Base-by-base conservation (phyloP, 768 basidiomycete genomes). In the Lyophyllum semitale region DNA sequence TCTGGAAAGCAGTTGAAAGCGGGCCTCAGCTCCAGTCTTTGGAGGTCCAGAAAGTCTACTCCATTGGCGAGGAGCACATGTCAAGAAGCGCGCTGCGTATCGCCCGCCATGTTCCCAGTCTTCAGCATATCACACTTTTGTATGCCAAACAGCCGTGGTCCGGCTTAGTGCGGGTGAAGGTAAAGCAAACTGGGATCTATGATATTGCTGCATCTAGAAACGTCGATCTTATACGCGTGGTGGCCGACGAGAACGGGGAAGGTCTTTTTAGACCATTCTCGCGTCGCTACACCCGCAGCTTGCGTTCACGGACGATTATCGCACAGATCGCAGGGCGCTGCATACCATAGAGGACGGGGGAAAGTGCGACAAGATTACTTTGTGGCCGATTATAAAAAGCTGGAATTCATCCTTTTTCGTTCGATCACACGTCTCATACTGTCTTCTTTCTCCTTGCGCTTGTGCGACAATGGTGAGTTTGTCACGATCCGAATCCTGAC, bases 31-130 rank as follows among this genome's bases (percentile, higher is more conserved):
- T 65, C 18, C 52, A 48, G 48, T 55, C 56, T 12, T 38, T 65
- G 32, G 62, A 63, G 48, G 49, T 65, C 9, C 52, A 53, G 18
- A 65, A 63, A 38, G 63, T 65, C 13, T 47, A 54, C 22, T 27
- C 40, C 12, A 47, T 54, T 3, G 45, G 46, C 26, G 64, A 65
- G 40, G 58, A 59, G 49, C 54, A 51, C 8, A 65, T 65, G 62
- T 26, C 60, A 3, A 42, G 41, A 17, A 63, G 52, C 27, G 62
- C 62, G 20, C 42, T 55, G 40, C 48, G 46, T 7, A 50, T 63
- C 22, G 49, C 44, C 43, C 58, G 51, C 12, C 60, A 55, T 11
- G 48, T 59, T 40, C 59, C 62, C 32, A 59, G 58, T 48, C 58
- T 65, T 26, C 60, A 61, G 23, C 47, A 44, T 4, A 53, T 65